Conservation (phyloP, 2,329 filamentous ascomycete species). For the Chaetomiaceae sp. region DNA sequence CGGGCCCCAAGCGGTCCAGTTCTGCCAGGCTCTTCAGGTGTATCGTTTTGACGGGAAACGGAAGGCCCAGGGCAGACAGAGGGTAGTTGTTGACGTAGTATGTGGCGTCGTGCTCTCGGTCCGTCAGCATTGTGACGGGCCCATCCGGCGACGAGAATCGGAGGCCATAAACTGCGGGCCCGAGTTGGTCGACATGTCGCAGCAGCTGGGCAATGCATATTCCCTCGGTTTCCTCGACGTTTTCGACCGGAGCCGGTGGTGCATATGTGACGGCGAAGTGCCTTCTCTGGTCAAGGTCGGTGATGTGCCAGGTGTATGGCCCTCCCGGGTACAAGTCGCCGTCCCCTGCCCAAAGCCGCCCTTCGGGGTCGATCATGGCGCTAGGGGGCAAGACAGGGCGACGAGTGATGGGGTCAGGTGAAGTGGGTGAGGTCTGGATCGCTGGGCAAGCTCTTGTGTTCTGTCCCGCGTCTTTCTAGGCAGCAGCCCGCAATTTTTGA, state of each 20-base stretch:
- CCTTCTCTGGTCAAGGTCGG: background rate
- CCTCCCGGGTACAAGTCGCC: background rate
- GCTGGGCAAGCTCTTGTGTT: too few species aligned
- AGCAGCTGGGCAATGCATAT: background rate
- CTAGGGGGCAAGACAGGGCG: too few species aligned
- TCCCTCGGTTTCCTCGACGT: slow-evolving; percentile 2
- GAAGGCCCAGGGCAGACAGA: background rate
- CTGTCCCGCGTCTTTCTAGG: too few species aligned
- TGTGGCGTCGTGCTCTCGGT: background rate
- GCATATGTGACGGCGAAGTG: slow-evolving; percentile 2
- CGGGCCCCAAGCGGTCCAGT: slow-evolving; percentile 1
- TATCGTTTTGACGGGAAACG: slow-evolving; percentile 3
- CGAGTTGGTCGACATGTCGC: background rate
- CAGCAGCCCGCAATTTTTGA: too few species aligned
- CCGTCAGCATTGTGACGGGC: background rate
- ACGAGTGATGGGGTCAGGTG: too few species aligned
- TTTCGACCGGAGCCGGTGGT: background rate
- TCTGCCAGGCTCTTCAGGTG: background rate
- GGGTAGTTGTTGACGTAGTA: background rate
- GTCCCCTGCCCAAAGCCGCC: background rate
- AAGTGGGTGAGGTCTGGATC: too few species aligned
- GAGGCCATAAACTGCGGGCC: background rate
- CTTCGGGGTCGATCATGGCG: background rate
- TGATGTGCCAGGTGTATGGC: slow-evolving; percentile 2
- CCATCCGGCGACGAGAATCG: background rate